Conservation (phyloP, 2,329 filamentous ascomycete species). For the Neofusicoccum cordaticola region DNA sequence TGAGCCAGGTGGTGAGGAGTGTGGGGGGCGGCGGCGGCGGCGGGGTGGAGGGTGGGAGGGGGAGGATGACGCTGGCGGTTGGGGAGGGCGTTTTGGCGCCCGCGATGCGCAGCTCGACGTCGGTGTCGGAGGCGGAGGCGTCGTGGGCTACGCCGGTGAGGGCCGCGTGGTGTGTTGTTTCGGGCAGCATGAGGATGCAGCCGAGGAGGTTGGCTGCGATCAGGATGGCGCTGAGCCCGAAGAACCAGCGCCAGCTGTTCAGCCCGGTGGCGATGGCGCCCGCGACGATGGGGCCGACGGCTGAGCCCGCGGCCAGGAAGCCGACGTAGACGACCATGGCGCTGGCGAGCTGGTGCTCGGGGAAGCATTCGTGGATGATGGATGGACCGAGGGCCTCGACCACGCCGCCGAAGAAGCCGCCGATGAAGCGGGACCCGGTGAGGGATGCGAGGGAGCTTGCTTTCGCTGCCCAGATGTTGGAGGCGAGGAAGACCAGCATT, state of each 20-base stretch:
- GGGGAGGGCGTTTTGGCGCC: not conserved
- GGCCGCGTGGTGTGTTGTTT: not conserved
- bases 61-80: too few relatives aligned
- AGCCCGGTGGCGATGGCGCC: not conserved
- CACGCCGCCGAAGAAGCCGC: not conserved
- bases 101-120: not conserved
- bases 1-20: not conserved
- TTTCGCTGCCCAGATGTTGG: not conserved
- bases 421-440: not conserved
- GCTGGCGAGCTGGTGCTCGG: not conserved
- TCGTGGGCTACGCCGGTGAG: not conserved
- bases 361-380: not conserved
- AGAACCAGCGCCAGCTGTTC: not conserved
- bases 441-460: not conserved
- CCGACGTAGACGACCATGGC: constrained; percentile 1
- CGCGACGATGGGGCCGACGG: not conserved
- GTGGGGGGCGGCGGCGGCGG: not conserved
- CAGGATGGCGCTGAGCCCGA: not conserved
- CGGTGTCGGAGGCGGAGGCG: not conserved
- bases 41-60: not conserved
- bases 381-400: not conserved
- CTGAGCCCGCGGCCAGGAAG: not conserved
- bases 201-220: not conserved
- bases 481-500: not conserved
- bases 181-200: not conserved